Evolutionary conservation across 2,329 filamentous ascomycete genomes (phyloP), one percentile per base, ranked within the genome.

Genomic region (Colletotrichum spaethianum): DNA sequence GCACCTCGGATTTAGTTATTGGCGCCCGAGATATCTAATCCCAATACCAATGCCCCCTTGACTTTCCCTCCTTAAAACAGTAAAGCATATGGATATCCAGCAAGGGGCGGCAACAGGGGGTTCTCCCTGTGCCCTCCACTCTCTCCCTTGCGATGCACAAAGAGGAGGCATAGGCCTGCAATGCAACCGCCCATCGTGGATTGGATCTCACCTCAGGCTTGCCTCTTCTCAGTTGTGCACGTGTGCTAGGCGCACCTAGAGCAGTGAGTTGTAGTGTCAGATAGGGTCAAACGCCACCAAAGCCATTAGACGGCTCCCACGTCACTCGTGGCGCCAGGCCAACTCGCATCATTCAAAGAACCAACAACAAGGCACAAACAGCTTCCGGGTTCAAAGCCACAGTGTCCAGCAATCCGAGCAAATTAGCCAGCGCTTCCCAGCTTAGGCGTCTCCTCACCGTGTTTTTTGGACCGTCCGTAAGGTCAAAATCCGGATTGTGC

Each of bases 181-280:
- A 63, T 69, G 65, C 44, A 63, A 63, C 65, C 69, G 44, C 65
- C 44, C 69, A 59, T 60, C 59, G 65, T 48, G 62, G 28, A 55
- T 55, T 40, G 44, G 31, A 48, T 67, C 62, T 55, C 11, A 50
- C 44, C 56, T 62, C 44, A 26, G 23, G 40, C 66, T 14, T 44
- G 40, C 36, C 48, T 56, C 38, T 67, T 26, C 33, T 59, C 16
- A n/a, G n/a, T 4, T 18, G 28, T 55, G 20, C 16, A n/a, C 16
- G 8, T 18, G 28, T 55, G 20, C 42, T 48, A 52, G n/a, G 38
- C 63, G 62, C 20, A 26, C n/a, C 38, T 40, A 46, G 61, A 63
- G 40, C 26, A 67, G 60, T 42, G 40, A 36, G 18, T 44, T 44
- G 59, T 60, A 60, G 59, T 53, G 59, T 63, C 59, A 20, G 36